Evolutionary conservation across 495 filamentous ascomycete genomes (phyloP).

Genomic region (Podospora pseudopauciseta): DNA sequence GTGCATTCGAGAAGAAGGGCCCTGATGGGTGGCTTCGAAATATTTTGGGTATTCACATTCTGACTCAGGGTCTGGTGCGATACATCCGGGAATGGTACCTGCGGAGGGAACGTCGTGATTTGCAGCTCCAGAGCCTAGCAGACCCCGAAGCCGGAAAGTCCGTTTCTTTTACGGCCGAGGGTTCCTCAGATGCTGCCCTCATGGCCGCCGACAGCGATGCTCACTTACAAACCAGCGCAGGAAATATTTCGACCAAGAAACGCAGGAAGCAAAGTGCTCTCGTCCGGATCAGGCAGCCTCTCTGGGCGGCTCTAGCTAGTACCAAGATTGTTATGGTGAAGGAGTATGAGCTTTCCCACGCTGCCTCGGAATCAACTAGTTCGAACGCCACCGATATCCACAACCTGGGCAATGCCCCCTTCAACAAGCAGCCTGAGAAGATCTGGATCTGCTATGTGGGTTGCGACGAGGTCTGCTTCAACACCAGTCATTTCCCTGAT

Average conservation of each 20-base stretch:
- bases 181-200: conserved; percentile 40
- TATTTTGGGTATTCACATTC: conserved; percentile 80
- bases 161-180: conserved; percentile 27
- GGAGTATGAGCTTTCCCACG: conserved; percentile 84
- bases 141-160: conserved; percentile 50
- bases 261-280: conserved; percentile 84
- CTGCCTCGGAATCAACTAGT: conserved; percentile 66
- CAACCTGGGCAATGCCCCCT: conserved; percentile 75
- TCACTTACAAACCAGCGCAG: conserved; percentile 28
- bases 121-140: conserved; percentile 39
- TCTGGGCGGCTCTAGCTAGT: conserved; percentile 91
- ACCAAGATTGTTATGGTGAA: conserved; percentile 92
- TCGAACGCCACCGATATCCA: conserved; percentile 72
- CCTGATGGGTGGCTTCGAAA: conserved; percentile 52
- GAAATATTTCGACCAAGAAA: conserved; percentile 61
- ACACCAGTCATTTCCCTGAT: conserved; percentile 62
- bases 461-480: conserved; percentile 77
- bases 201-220: conserved; percentile 48
- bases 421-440: conserved; percentile 65
- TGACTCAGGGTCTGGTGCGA: conserved; percentile 73
- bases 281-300: conserved; percentile 82
- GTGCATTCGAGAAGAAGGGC: conserved; percentile 45
- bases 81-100: conserved; percentile 59
- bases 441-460: conserved; percentile 87
- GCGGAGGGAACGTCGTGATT: conserved; percentile 49